These are phyloP conservation scores for Phytophthora rubi DNA, from an alignment of 352 stramenopile genomes.

Conservation along the genomic window DNA sequence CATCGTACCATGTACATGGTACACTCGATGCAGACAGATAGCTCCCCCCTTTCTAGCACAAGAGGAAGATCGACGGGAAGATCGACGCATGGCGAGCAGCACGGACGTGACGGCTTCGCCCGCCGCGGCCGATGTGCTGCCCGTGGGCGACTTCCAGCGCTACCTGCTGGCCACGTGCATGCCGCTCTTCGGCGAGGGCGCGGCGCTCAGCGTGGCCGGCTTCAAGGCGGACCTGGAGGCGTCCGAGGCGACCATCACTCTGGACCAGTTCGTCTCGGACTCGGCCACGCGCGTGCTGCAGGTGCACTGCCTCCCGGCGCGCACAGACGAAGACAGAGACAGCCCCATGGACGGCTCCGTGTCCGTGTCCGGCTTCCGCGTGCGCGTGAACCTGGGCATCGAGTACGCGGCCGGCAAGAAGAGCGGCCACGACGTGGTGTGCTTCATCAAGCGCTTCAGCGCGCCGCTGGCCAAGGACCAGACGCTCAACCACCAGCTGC, in stretches of 20 bases:
- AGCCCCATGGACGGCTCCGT: constrained; percentile 29
- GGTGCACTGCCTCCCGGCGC: constrained; percentile 64
- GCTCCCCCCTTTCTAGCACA: background rate
- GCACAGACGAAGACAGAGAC: constrained; percentile 30
- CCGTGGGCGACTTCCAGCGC: no score
- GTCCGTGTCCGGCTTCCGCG: constrained; percentile 24
- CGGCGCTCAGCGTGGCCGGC: background rate
- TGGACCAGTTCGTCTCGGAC: constrained; percentile 81
- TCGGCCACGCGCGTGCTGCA: constrained; percentile 71
- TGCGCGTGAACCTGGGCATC: constrained; percentile 82
- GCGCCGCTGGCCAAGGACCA: constrained; percentile 69
- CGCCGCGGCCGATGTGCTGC: constrained; percentile 4
- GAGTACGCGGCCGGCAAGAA: constrained; percentile 75
- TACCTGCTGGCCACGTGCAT: no score
- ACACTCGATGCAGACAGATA: background rate
- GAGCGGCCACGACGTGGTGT: constrained; percentile 77
- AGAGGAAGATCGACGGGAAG: constrained; percentile 23
- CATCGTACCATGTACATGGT: background rate
- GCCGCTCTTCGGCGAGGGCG: background rate
- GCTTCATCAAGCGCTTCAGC: constrained; percentile 88
- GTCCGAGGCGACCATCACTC: constrained; percentile 37
- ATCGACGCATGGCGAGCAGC: constrained; percentile 38
- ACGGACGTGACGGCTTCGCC: constrained; percentile 28
- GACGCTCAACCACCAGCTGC: constrained; percentile 82
- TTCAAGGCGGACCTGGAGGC: constrained; percentile 52